Evolutionary conservation across 116 monocot species (phyloP).

Genomic region (Cymodocea nodosa): DNA sequence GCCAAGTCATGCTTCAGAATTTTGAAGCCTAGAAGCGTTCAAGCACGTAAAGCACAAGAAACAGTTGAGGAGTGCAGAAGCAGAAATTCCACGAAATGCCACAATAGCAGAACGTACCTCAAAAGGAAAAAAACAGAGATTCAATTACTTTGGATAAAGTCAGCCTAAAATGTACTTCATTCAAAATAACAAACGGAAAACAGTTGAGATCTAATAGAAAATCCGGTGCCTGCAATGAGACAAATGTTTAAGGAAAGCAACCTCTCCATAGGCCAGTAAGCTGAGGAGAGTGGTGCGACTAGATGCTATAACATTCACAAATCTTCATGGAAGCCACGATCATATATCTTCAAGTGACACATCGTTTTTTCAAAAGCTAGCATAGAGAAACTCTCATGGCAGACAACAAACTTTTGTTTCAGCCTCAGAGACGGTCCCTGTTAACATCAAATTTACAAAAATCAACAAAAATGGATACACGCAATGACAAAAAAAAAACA

Average conservation of each 20-base stretch:
- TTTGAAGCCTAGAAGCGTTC: slow-evolving; percentile 1
- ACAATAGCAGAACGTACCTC: slow-evolving; percentile 15
- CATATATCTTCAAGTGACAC: slow-evolving; percentile 1
- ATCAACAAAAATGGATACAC: not conserved
- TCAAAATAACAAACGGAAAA: not conserved
- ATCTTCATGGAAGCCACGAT: slow-evolving; percentile 1
- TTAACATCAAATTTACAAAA: not conserved
- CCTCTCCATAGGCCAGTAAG: slow-evolving; percentile 22
- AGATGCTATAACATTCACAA: not conserved
- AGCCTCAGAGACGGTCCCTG: slow-evolving; percentile 26
- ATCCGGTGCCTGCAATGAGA: not conserved
- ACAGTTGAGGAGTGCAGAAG: slow-evolving; percentile 4
- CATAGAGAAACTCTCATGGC: not conserved
- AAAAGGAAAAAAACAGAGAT: slow-evolving; percentile 11
- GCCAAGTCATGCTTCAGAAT: not conserved
- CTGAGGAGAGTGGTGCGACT: slow-evolving; percentile 18
- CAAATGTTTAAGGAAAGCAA: slow-evolving; percentile 6
- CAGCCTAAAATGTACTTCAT: not conserved
- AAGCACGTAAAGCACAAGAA: slow-evolving; percentile 11
- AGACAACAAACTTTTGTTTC: slow-evolving; percentile 14
- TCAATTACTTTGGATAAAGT: not conserved
- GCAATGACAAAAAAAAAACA: not conserved
- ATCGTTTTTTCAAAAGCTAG: not conserved
- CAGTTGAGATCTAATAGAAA: not conserved
- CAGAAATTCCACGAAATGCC: slow-evolving; percentile 11